Base-by-base conservation (phyloP, 345 rosid species). In the Salix arbutifolia region DNA sequence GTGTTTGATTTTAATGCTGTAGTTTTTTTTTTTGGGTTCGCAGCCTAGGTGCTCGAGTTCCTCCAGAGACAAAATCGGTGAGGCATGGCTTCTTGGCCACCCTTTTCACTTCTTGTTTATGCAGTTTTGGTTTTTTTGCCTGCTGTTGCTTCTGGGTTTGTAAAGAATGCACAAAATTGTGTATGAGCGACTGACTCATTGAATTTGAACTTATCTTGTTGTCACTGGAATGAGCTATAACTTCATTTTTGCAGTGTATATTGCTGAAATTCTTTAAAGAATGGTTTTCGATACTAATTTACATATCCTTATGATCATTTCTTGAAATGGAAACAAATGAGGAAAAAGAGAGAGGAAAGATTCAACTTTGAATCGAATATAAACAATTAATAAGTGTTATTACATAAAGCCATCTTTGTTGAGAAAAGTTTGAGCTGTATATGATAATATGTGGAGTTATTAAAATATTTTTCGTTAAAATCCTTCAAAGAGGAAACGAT, bases 1-100 rank as follows among this genome's bases (percentile, higher is more conserved):
- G 38, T 37, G 19, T 61, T 60, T 75, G 13, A 8, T 5, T 37
- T 40, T 69, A 19, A 4, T 3, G 4, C 8, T 16, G 68, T 50
- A 26, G 44, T 28, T n/a, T 30, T 52, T 26, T 26, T 23, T 56
- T 61, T 70, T 46, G 72, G 70, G 64, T 75, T 70, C 87, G 75
- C 88, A 92, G 97, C 81, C 83, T 94, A 52, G 94, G 91, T 76
- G 97, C 90, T 79, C 90, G 83, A 76, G 70, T 94, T 78, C 94
- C 98, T 0, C 79, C 87, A 50, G 70, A 77, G 37, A 74, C 75
- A 58, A 74, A 82, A 52, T 38, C 91, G 83, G 96, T 90, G 78
- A 86, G 91, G 48, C 79, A 53, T 70, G 4, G 2, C 31, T 64
- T 67, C 26, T 44, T 30, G 48, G 26, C 2, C 14, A 46, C 23